Base-by-base conservation (phyloP, 495 filamentous ascomycete genomes). In the Hypoxylon trugodes region DNA sequence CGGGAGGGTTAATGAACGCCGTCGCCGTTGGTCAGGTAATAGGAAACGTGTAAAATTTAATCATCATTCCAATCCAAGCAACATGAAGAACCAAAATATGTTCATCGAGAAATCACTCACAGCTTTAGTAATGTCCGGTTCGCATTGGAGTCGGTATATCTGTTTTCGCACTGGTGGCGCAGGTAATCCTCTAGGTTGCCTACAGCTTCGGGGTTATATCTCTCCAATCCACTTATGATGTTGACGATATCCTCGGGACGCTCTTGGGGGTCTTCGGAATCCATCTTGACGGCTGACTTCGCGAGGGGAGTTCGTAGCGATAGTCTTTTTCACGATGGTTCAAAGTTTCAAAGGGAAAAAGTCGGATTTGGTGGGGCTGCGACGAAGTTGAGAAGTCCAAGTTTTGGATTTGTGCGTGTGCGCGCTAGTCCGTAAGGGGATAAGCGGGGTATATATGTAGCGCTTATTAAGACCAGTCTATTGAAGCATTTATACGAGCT, bases 121-220 rank as follows among this genome's bases (percentile, higher is more conserved):
- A 99, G 88, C 81, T 99, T 99, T 77, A 99, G 76, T 59, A 99
- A 78, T 13, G 96, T 95, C 73, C 97, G 77, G 78, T 98, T 98
- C 65, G 96, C 93, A 76, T 97, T 96, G 79, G 87, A 91, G 79
- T 99, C 96, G 76, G 92, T 94, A 52, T 90, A 91, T 77, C 89
- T 85, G 76, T 90, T 87, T 77, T 98, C 96, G 82, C 96, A 99
- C 81, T 99, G 96, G 74, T 91, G 88, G 65, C 83, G 81, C 33
- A 99, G 89, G 74, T 99, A 98, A 72, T 94, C 91, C 81, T 98
- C 93, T 82, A 99, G 94, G 50, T 93, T 83, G 28, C 84, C 83
- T 46, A 95, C 96, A 18, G 94, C 96, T 78, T 99, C 95, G 36
- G 96, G 96, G 78, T 99, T 99, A 81, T 99, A 99, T 61, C 96